Percentiles rank a stretch among this genome's conserved stretches.
Evolutionary conservation across 2,329 filamentous ascomycete genomes (phyloP).

Genomic region (Sarocladium brachiariae): DNA sequence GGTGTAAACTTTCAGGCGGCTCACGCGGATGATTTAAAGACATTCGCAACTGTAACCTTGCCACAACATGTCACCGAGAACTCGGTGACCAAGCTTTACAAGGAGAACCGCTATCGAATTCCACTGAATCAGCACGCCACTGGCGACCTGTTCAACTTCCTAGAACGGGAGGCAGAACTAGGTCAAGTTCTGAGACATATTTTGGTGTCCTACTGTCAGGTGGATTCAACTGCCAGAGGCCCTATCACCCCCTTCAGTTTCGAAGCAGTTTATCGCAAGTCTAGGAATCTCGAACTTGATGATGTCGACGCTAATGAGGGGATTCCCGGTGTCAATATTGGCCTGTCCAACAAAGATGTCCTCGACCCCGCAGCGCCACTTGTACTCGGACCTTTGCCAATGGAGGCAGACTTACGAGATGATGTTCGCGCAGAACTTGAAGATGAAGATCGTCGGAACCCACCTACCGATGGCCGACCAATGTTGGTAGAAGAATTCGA

Average conservation of each 20-base stretch:
- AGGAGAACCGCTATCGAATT: slow-evolving; percentile 79
- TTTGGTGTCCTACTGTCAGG: slow-evolving; percentile 52
- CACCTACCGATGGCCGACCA: slow-evolving; percentile 62
- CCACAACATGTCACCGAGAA: slow-evolving; percentile 76
- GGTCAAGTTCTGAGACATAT: slow-evolving; percentile 76
- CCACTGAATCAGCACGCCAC: slow-evolving; percentile 83
- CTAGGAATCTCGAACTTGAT: slow-evolving; percentile 55
- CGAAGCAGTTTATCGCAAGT: slow-evolving; percentile 50
- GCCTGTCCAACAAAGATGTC: slow-evolving; percentile 54
- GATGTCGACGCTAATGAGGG: slow-evolving; percentile 58
- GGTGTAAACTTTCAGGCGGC: slow-evolving; percentile 64
- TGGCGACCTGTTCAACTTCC: slow-evolving; percentile 74
- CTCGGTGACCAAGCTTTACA: slow-evolving; percentile 71
- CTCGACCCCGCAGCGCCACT: slow-evolving; percentile 52
- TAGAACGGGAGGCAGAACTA: slow-evolving; percentile 78
- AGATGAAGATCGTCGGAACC: slow-evolving; percentile 74
- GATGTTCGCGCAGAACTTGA: slow-evolving; percentile 84
- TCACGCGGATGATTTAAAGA: slow-evolving; percentile 73
- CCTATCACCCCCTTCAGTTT: slow-evolving; percentile 60
- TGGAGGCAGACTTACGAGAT: slow-evolving; percentile 74
- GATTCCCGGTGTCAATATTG: slow-evolving; percentile 56
- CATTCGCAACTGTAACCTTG: slow-evolving; percentile 65
- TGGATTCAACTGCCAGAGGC: slow-evolving; percentile 52
- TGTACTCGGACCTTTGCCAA: slow-evolving; percentile 72
- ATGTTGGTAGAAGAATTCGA: slow-evolving; percentile 84